Evolutionary conservation across 129 eudicot genomes (phyloP).

Genomic region (Tagetes erecta): DNA sequence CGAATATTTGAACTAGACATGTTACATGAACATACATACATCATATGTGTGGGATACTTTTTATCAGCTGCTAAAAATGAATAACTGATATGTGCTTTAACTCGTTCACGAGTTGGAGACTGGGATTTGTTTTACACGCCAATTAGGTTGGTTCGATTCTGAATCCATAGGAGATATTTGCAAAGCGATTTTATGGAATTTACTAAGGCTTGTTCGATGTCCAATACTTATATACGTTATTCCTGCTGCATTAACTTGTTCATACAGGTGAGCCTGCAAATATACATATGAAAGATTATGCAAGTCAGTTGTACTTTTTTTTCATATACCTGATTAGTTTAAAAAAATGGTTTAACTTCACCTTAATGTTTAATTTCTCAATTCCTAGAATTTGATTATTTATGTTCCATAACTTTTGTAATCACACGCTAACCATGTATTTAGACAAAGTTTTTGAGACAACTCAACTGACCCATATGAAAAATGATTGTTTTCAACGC

Average conservation of each 20-base stretch:
- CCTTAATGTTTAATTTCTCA: no score
- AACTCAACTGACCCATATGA: background rate
- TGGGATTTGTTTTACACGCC: conserved; percentile 48
- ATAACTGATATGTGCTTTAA: background rate
- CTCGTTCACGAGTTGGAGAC: conserved; percentile 18
- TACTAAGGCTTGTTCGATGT: conserved; percentile 61
- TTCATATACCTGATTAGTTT: no score
- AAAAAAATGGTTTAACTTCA: no score
- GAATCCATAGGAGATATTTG: conserved; percentile 47
- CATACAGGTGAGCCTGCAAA: conserved; percentile 67
- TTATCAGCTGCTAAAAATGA: background rate
- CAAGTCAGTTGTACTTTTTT: no score
- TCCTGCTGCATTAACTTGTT: conserved; percentile 64
- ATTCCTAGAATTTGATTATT: no score
- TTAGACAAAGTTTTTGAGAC: background rate
- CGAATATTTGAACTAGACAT: background rate
- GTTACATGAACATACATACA: background rate
- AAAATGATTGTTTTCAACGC: background rate
- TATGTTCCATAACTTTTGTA: no score
- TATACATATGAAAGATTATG: background rate
- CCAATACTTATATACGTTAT: conserved; percentile 78
- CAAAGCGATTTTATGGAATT: conserved; percentile 62
- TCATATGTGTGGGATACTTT: conserved; percentile 4
- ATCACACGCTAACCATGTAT: no score
- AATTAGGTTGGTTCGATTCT: conserved; percentile 37